Evolutionary conservation across 2,329 filamentous ascomycete species (phyloP), one percentile per base, ranked within the genome.

Genomic region (Cercospora sesami): DNA sequence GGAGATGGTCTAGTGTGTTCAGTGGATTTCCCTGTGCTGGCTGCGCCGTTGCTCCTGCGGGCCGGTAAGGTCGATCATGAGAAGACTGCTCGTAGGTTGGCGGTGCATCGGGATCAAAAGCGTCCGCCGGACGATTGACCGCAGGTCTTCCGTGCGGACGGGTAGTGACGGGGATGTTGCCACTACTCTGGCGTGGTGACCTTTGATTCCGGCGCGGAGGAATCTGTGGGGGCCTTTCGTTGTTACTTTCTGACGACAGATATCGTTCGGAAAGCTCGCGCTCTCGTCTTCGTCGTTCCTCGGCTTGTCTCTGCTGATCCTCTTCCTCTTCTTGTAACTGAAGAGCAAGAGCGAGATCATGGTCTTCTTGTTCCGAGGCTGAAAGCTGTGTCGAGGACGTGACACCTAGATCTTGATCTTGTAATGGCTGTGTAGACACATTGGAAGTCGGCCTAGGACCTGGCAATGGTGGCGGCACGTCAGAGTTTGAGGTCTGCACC

Each of bases 251-350:
- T 8, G 63, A 58, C 72, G 75, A 74, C 66, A 93, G 91, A 72
- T 86, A 91, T 69, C 89, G 87, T 75, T 91, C 89, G 0, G 89
- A 91, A 0, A 92, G 82, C 66, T 87, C 82, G 64, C 87, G 88
- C 77, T 93, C 89, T n/a, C 87, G 83, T 10, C 84, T 83, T 7
- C 89, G 85, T 1, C 89, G 86, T 18, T 71, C 65, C 60, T 88
- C 85, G 60, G 87, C 80, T 65, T 79, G 81, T n/a, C 87, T 86
- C 71, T 93, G 88, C 14, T 89, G 86, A 74, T 93, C 89, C 71
- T 97, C 93, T 78, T 98, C 94, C 77, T 97, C 93, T 75, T 98
- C 95, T 78, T 98, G 94, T 1, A 97, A 86, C 76, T 98, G 95
- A 6, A 99, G 84, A 0, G 94, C 94, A 3, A 98, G 85, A 0